Evolutionary conservation across 2,329 filamentous ascomycete species (phyloP).

Genomic region (Cryphonectria naterciae): DNA sequence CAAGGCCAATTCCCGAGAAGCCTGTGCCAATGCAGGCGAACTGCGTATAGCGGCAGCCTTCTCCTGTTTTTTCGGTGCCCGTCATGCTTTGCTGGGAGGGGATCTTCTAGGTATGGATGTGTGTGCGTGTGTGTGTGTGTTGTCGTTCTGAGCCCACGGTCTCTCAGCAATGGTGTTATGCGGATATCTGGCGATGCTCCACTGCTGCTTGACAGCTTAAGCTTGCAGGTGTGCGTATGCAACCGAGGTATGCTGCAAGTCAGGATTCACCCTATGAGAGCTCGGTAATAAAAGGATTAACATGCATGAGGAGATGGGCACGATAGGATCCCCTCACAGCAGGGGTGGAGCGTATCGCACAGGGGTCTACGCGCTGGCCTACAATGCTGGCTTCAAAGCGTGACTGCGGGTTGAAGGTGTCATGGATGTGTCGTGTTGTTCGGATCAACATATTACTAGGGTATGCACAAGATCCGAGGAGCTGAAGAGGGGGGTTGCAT

Average conservation of each 20-base stretch:
- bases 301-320: neutral
- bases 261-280: neutral
- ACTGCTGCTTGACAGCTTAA: neutral
- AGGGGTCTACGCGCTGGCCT: neutral
- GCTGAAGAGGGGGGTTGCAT: neutral
- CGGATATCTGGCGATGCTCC: neutral
- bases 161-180: neutral
- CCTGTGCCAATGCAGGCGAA: constrained; percentile 61
- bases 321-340: neutral
- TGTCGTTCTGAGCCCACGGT: neutral
- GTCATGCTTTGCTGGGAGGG: neutral
- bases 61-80: neutral
- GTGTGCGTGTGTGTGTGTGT: neutral
- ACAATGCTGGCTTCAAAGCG: neutral
- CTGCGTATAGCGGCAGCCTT: constrained; percentile 36
- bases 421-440: neutral
- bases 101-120: neutral
- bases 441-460: neutral
- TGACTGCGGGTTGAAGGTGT: neutral
- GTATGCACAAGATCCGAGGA: neutral
- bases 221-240: neutral
- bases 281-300: neutral
- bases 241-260: neutral
- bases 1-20: constrained; percentile 65
- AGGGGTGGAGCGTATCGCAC: too few relatives aligned